Evolutionary conservation across 768 basidiomycete genomes (phyloP).

Genomic region (Suillus ampliporus): DNA sequence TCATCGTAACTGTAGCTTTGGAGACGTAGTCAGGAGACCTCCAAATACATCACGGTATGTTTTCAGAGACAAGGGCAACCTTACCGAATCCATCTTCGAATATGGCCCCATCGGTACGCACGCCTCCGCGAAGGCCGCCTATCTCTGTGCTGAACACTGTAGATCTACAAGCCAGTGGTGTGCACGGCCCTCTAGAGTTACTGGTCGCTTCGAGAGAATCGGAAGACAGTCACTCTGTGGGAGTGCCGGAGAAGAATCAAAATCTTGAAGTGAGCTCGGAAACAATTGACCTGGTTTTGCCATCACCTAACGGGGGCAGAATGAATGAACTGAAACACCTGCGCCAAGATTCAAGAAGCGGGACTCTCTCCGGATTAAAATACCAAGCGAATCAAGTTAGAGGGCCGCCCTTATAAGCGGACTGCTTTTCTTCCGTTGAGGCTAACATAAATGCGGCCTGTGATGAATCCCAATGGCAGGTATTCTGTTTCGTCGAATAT

Average conservation of each 20-base stretch:
- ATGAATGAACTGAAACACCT: conserved; percentile 26
- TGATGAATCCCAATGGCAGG: neutral
- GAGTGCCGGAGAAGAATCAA: neutral
- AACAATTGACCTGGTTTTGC: neutral
- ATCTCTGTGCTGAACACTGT: neutral
- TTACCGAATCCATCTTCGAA: neutral
- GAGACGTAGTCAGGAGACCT: neutral
- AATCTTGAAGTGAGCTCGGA: neutral
- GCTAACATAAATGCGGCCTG: neutral
- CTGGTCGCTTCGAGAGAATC: neutral
- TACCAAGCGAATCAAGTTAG: conserved; percentile 23
- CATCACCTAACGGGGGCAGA: conserved; percentile 1
- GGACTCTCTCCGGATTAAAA: conserved; percentile 14
- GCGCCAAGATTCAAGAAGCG: conserved; percentile 9
- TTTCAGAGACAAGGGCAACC: neutral
- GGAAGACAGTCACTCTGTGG: neutral
- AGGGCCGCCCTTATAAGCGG: neutral
- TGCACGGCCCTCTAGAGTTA: neutral
- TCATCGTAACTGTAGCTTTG: neutral
- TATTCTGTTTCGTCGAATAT: neutral
- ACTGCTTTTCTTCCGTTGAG: neutral
- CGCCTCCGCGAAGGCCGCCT: no score
- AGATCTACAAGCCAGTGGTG: neutral
- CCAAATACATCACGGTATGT: neutral
- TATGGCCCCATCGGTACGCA: neutral